A percentile compares a stretch with the other conserved stretches of the same genome.
These are phyloP conservation scores for Echium plantagineum DNA, from an alignment of 257 asterid species.

Conservation along the genomic window DNA sequence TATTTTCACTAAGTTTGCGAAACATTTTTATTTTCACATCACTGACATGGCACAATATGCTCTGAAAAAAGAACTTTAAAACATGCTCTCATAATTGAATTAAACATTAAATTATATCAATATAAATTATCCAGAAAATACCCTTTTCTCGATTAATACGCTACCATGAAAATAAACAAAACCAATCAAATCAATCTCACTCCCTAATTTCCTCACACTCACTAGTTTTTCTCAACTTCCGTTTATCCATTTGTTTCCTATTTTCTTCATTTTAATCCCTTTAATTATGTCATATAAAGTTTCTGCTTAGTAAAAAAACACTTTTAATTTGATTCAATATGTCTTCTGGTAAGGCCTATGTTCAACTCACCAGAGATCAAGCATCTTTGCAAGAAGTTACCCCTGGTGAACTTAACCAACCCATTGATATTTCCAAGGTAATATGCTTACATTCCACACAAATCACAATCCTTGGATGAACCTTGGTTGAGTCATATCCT, in stretches of 20 bases:
- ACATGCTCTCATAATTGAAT: no score
- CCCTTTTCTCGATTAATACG: no score
- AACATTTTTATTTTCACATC: no score
- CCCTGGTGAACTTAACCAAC: constrained; percentile 74
- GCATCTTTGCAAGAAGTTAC: constrained; percentile 36
- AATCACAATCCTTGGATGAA: background rate
- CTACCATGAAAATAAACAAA: background rate
- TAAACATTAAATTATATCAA: no score
- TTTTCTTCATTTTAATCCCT: background rate
- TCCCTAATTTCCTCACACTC: background rate
- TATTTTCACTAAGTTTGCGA: no score
- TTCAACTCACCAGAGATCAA: constrained; percentile 52
- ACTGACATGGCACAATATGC: no score
- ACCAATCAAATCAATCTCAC: background rate
- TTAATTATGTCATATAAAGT: no score
- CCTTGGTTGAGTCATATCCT: no score
- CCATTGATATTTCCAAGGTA: constrained; percentile 61
- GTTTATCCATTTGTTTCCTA: background rate
- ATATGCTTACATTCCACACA: no score
- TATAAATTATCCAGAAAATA: no score
- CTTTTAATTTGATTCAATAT: constrained; percentile 13
- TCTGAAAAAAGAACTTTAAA: no score
- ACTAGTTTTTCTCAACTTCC: background rate
- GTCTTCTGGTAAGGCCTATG: constrained; percentile 46
- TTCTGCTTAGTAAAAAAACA: no score